These are phyloP conservation scores for Colletotrichum sp. DNA, from an alignment of 2,329 filamentous ascomycete species.

Conservation along the genomic window DNA sequence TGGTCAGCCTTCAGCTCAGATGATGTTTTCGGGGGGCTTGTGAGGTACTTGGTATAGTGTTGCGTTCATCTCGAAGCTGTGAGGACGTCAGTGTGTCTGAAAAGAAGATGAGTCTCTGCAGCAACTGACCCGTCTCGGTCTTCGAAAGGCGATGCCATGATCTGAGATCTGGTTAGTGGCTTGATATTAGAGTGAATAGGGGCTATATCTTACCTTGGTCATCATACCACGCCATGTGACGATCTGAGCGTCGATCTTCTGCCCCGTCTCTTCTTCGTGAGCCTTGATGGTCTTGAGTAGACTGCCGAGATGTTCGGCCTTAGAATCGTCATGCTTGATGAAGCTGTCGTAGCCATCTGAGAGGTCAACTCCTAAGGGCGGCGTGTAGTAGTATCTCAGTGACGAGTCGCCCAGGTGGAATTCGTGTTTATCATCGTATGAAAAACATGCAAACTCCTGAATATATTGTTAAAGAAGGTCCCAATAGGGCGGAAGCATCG, in stretches of 20 bases:
- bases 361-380: conserved; percentile 72
- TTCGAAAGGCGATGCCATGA: conserved; percentile 85
- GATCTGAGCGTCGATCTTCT: conserved; percentile 76
- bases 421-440: conserved; percentile 83
- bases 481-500: background rate
- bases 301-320: conserved; percentile 88
- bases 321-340: conserved; percentile 78
- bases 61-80: conserved; percentile 93
- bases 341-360: conserved; percentile 84
- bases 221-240: conserved; percentile 98
- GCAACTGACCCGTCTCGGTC: conserved; percentile 72
- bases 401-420: conserved; percentile 81
- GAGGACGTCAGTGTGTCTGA: background rate
- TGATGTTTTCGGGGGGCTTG: background rate
- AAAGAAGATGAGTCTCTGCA: background rate
- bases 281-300: conserved; percentile 77
- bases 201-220: conserved; percentile 73
- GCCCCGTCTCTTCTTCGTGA: conserved; percentile 71
- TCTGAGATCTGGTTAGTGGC: conserved; percentile 51
- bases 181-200: background rate
- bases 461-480: background rate
- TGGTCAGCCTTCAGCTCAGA: conserved; percentile 23
- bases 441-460: conserved; percentile 91
- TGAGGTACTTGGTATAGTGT: conserved; percentile 81
- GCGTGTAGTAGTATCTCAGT: conserved; percentile 87